Evolutionary conservation across 306 rosid species (phyloP).

Genomic region (Vachellia pachyceras): DNA sequence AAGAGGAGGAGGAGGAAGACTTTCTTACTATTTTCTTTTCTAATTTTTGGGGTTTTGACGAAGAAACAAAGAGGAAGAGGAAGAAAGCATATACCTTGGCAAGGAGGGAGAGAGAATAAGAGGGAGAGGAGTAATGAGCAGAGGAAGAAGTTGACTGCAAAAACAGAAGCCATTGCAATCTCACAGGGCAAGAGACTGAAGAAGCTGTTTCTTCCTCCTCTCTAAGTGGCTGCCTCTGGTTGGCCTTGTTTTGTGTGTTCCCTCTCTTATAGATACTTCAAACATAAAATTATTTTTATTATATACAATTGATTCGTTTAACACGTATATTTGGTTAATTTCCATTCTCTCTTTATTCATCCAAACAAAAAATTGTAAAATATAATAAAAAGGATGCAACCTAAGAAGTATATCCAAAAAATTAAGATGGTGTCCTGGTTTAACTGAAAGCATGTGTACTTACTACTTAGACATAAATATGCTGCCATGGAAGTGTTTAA

Average conservation of each 20-base stretch:
- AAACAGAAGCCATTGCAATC: constrained; percentile 63
- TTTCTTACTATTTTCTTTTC: not conserved
- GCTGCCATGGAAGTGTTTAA: not conserved
- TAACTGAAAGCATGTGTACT: not conserved
- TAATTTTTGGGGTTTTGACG: not conserved
- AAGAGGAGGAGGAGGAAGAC: not conserved
- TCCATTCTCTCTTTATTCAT: not conserved
- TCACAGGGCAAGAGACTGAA: constrained; percentile 49
- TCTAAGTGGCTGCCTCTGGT: constrained; percentile 79
- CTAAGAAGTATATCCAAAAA: not conserved
- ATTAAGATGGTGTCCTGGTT: not conserved
- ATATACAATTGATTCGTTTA: not conserved
- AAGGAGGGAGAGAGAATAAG: constrained; percentile 47
- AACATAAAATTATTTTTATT: not conserved
- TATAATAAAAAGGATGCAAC: not conserved
- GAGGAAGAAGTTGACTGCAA: constrained; percentile 54
- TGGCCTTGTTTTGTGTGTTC: constrained; percentile 80
- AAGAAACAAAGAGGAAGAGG: not conserved
- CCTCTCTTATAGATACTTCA: constrained; percentile 43
- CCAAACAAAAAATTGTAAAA: not conserved
- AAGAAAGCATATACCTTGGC: constrained; percentile 54
- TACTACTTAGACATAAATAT: not conserved
- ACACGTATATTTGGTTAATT: not conserved
- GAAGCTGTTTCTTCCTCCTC: constrained; percentile 50
- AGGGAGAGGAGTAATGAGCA: constrained; percentile 47